Conservation (phyloP, 495 filamentous ascomycete species). For the Aspergillus olivimuriae region DNA sequence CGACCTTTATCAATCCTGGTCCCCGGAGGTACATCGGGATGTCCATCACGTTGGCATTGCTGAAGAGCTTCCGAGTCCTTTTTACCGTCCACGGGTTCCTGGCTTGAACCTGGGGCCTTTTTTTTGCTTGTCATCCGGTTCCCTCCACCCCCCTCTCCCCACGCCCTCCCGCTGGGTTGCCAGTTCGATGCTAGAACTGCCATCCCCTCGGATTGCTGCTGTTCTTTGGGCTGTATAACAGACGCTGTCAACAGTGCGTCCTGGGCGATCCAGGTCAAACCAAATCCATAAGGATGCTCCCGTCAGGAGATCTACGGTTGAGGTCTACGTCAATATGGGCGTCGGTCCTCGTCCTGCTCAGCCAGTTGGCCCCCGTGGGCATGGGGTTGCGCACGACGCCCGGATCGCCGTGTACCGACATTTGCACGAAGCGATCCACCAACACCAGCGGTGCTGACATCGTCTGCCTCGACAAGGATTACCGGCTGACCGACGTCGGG, state of each 20-base stretch:
- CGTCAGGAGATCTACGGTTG: not conserved
- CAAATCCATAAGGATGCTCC: conserved; percentile 8
- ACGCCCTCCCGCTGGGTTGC: not conserved
- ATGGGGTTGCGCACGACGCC: conserved; percentile 30
- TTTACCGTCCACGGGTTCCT: no score
- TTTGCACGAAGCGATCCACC: conserved; percentile 40
- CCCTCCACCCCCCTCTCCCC: not conserved
- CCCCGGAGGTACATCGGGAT: not conserved
- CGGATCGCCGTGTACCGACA: conserved; percentile 47
- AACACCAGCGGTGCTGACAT: conserved; percentile 48
- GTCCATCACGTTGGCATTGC: not conserved
- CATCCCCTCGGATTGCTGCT: not conserved
- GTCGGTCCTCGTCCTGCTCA: conserved; percentile 14
- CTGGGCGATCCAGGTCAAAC: no score
- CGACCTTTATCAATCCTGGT: conserved; percentile 6
- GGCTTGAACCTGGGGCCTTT: not conserved
- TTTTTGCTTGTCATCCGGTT: not conserved
- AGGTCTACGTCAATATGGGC: conserved; percentile 13
- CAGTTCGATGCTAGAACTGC: conserved; percentile 4
- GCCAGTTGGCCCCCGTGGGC: conserved; percentile 15
- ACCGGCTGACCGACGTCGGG: conserved; percentile 35
- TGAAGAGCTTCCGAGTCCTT: not conserved
- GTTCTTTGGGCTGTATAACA: conserved; percentile 1
- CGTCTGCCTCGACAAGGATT: conserved; percentile 46
- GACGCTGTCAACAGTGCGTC: not conserved